Evolutionary conservation across 352 stramenopile genomes (phyloP).

Genomic region (Pythium coloratum): DNA sequence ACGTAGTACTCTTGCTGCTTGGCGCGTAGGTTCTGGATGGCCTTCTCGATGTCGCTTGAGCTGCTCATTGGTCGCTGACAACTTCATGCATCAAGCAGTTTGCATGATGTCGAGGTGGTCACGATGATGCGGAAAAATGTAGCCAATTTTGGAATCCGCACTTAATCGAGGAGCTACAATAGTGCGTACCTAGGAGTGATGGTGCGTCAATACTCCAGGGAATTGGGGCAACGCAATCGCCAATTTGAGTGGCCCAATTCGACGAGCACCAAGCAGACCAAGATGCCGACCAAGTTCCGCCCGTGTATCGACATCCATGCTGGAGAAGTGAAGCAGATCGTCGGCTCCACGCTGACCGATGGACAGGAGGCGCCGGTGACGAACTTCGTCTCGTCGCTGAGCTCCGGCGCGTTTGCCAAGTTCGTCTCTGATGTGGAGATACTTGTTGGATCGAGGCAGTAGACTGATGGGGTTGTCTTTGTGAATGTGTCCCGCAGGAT

Average conservation of each 20-base stretch:
- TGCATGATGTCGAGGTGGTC: neutral
- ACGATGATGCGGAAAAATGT: slow-evolving; percentile 6
- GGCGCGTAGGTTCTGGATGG: slow-evolving; percentile 19
- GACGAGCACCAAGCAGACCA: neutral
- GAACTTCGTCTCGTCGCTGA: slow-evolving; percentile 91
- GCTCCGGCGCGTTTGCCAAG: slow-evolving; percentile 72
- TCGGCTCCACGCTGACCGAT: slow-evolving; percentile 96
- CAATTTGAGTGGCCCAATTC: slow-evolving; percentile 14
- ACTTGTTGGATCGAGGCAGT: neutral
- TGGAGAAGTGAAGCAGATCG: slow-evolving; percentile 98
- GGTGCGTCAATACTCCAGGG: slow-evolving; percentile 11
- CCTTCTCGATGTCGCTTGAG: slow-evolving; percentile 21
- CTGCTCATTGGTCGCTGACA: slow-evolving; percentile 4
- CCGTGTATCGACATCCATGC: slow-evolving; percentile 98
- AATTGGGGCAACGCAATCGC: slow-evolving; percentile 24
- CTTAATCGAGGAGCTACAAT: neutral
- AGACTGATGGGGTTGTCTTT: neutral
- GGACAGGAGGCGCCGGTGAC: slow-evolving; percentile 71
- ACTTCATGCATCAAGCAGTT: neutral
- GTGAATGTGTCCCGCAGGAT: slow-evolving; percentile 43
- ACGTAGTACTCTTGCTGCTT: slow-evolving; percentile 56
- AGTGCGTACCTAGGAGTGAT: slow-evolving; percentile 22
- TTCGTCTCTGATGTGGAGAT: slow-evolving; percentile 25
- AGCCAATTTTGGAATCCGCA: slow-evolving; percentile 17
- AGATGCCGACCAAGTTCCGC: slow-evolving; percentile 92